Evolutionary conservation across 345 rosid genomes (phyloP), one percentile per base, ranked within the genome.

Genomic region (Boechera retrofracta): DNA sequence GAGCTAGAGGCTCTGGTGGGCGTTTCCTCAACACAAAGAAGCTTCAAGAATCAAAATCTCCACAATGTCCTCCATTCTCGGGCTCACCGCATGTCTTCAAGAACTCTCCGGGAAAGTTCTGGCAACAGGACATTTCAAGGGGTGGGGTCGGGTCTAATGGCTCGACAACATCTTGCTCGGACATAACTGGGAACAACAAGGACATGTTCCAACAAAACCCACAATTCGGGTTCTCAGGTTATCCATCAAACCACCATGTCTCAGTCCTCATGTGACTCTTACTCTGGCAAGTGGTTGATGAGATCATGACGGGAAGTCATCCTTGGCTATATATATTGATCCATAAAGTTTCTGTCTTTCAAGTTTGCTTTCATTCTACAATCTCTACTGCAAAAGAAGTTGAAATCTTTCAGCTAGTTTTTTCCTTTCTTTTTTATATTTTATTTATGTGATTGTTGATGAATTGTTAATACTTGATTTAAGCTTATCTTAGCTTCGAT

Each of bases 1-100:
- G 95, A 77, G 88, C 87, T 3, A 87, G 95, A 65, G 97, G 97
- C 47, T 78, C 88, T 4, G 88, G 95, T n/a, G 95, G 93, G 6
- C 90, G 91, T 12, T 89, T 91, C 69, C 90, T 91, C 69, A 84
- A 86, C 65, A 56, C 70, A 5, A 87, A 86, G 79, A 80, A 82
- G 80, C 75, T 53, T 26, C 67, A 87, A 69, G 87, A 87, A 29
- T 79, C 87, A 28, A 45, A 62, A 61, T 71, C 79, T 63, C 83
- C 61, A 28, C 49, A 61, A 53, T 75, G 77, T 64, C 83, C 63
- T 42, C 54, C 67, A 24, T 72, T 49, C 60, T 60, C n/a, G 29
- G 51, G 15, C 6, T 10, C 51, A 18, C 71, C 44, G 1, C 70
- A 71, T 26, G 47, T 63, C 58, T 61, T 35, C 57, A 71, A 58